A percentile compares a stretch with the other conserved stretches of the same genome.
phyloP scores from a whole-genome alignment of 23 red algal species.

The Gracilaria gracilis region DNA sequence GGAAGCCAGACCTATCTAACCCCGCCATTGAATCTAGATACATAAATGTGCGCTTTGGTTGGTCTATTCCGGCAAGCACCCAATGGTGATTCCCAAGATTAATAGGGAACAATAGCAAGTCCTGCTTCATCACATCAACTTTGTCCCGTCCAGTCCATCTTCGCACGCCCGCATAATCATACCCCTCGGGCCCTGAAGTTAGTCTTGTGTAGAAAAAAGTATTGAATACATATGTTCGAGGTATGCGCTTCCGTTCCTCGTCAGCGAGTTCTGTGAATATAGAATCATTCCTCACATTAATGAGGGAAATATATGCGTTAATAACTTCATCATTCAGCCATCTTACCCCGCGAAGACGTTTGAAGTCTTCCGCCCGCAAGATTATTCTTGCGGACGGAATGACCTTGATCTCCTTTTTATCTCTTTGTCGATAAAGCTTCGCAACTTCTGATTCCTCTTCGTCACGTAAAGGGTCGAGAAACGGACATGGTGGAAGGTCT shows the following conservation, averaged over 20 bases:
- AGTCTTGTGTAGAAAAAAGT: slow-evolving; percentile 74
- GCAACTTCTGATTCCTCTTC: slow-evolving; percentile 34
- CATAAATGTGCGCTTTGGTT: slow-evolving; percentile 2
- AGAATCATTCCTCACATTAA: slow-evolving; percentile 56
- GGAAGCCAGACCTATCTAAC: slow-evolving; percentile 26
- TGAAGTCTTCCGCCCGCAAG: slow-evolving; percentile 46
- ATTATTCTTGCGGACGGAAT: slow-evolving; percentile 49
- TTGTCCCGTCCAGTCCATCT: slow-evolving; percentile 52
- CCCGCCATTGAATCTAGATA: slow-evolving; percentile 75
- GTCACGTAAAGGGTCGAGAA: slow-evolving; percentile 13
- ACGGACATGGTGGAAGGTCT: not conserved
- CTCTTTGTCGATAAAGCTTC: slow-evolving; percentile 9
- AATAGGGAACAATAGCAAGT: slow-evolving; percentile 67
- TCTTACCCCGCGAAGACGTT: slow-evolving; percentile 64
- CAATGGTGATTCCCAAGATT: slow-evolving; percentile 71
- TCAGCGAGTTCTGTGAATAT: not conserved
- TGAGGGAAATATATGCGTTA: slow-evolving; percentile 62
- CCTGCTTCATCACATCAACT: slow-evolving; percentile 35
- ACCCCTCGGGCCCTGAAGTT: slow-evolving; percentile 18
- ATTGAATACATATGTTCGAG: slow-evolving; percentile 43
- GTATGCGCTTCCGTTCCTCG: slow-evolving; percentile 2
- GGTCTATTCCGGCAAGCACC: slow-evolving; percentile 52
- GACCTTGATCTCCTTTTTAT: slow-evolving; percentile 14
- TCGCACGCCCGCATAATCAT: slow-evolving; percentile 70
- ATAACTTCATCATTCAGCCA: slow-evolving; percentile 83